A percentile compares a stretch with the other conserved stretches of the same genome.
phyloP scores from a whole-genome alignment of 106 monocot genomes.

The Hemerocallis citrina region DNA sequence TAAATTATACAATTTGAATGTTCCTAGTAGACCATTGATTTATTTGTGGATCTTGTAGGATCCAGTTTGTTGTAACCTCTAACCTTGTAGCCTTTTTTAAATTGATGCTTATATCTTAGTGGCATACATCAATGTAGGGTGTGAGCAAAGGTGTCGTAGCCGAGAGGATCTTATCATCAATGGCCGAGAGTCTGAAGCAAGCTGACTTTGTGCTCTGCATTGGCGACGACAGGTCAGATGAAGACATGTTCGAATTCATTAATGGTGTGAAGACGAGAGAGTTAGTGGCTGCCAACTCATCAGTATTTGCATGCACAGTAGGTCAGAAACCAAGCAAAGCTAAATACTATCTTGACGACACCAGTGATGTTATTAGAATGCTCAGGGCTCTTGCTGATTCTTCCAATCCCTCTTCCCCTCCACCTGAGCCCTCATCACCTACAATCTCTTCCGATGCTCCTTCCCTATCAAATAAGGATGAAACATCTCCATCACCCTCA shows the following conservation, averaged over 20 bases:
- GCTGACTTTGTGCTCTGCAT: conserved; percentile 46
- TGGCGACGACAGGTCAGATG: conserved; percentile 55
- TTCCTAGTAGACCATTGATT: no score
- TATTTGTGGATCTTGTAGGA: no score
- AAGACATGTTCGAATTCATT: conserved; percentile 54
- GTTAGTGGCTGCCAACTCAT: conserved; percentile 10
- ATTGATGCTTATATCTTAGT: no score
- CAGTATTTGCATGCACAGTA: conserved; percentile 46
- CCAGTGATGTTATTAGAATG: conserved; percentile 31
- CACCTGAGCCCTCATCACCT: neutral
- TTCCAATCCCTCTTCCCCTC: neutral
- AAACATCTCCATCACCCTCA: no score
- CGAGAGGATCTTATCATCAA: conserved; percentile 27
- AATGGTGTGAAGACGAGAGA: neutral
- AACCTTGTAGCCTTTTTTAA: neutral
- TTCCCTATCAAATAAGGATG: no score
- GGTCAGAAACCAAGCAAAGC: conserved; percentile 65
- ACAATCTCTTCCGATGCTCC: no score
- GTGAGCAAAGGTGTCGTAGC: conserved; percentile 40
- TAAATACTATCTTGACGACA: conserved; percentile 48
- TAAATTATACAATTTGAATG: no score
- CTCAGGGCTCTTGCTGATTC: conserved; percentile 30
- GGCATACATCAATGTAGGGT: conserved; percentile 20
- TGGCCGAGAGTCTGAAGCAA: conserved; percentile 14
- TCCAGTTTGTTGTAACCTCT: no score